These are phyloP conservation scores for Apiotrichum akiyoshidainum DNA, from an alignment of 1,284 basidiomycete species.

Conservation along the genomic window DNA sequence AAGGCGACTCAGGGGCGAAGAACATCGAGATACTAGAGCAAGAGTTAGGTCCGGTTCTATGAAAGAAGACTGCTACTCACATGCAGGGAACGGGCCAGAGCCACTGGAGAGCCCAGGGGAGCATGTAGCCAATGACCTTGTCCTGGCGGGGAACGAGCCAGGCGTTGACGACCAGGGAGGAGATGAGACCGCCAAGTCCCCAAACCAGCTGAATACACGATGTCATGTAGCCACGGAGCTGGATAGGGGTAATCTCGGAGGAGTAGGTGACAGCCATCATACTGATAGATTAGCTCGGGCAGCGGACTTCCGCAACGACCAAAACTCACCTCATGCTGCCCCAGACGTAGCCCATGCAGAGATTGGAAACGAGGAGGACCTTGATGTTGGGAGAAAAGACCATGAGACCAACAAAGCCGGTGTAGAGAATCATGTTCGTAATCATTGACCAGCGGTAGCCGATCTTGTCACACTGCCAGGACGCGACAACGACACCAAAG, in stretches of 20 bases:
- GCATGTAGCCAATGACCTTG: slow-evolving; percentile 12
- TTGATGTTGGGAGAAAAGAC: slow-evolving; percentile 36
- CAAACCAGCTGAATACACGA: slow-evolving; percentile 17
- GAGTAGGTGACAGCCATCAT: slow-evolving; percentile 28
- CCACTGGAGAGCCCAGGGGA: slow-evolving; percentile 33
- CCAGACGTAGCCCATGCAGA: slow-evolving; percentile 38
- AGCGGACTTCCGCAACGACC: too few species aligned
- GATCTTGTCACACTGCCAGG: not conserved
- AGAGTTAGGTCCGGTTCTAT: too few species aligned
- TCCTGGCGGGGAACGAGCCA: slow-evolving; percentile 3
- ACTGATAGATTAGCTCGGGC: too few species aligned
- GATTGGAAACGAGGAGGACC: slow-evolving; percentile 39
- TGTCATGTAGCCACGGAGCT: slow-evolving; percentile 24
- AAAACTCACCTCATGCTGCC: slow-evolving; percentile 16
- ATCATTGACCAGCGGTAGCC: not conserved
- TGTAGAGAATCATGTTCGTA: not conserved
- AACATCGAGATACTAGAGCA: slow-evolving; percentile 6
- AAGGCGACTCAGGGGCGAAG: slow-evolving; percentile 38
- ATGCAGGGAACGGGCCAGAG: slow-evolving; percentile 39
- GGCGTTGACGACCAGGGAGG: slow-evolving; percentile 1
- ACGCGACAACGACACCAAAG: not conserved
- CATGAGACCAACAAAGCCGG: slow-evolving; percentile 35
- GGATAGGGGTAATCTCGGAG: slow-evolving; percentile 38
- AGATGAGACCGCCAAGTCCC: not conserved
- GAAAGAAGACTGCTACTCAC: too few species aligned